A percentile compares a stretch with the other conserved stretches of the same genome.
Evolutionary conservation across 129 eudicot species (phyloP).

Genomic region (Chrysanthemum seticuspe): DNA sequence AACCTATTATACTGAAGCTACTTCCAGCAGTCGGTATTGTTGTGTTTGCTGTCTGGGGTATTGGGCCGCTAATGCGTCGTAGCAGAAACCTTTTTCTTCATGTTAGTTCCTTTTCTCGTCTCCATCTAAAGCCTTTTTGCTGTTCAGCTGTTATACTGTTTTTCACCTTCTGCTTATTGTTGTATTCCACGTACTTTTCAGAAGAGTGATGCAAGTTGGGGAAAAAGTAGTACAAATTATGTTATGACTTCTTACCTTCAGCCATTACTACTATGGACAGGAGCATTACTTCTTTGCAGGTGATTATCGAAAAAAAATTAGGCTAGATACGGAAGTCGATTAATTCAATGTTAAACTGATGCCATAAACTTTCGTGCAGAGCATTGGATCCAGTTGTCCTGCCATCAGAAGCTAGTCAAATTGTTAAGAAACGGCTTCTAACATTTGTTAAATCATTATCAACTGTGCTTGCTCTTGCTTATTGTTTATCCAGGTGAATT

Average conservation of each 20-base stretch:
- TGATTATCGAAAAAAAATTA: constrained; percentile 12
- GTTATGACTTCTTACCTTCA: constrained; percentile 81
- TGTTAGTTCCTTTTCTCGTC: constrained; percentile 43
- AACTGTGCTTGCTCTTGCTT: constrained; percentile 88
- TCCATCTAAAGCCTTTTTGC: background rate
- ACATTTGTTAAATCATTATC: constrained; percentile 88
- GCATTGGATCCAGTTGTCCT: constrained; percentile 77
- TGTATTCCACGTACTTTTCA: constrained; percentile 33
- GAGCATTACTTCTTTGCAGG: constrained; percentile 93
- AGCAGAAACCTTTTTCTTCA: constrained; percentile 64
- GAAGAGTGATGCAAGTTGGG: constrained; percentile 84
- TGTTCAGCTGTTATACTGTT: background rate
- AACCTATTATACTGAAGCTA: constrained; percentile 58
- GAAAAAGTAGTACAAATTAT: constrained; percentile 67
- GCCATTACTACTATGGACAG: constrained; percentile 91
- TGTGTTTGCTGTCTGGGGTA: constrained; percentile 89
- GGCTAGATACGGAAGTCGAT: background rate
- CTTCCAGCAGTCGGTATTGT: constrained; percentile 74
- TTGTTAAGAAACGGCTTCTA: constrained; percentile 76
- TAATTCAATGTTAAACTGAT: constrained; percentile 15
- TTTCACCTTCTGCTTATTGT: background rate
- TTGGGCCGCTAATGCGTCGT: constrained; percentile 68
- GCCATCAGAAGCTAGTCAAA: constrained; percentile 84
- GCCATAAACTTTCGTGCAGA: constrained; percentile 43
- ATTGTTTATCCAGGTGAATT: constrained; percentile 80